Evolutionary conservation across 1,139 yeast species (phyloP), one percentile per base, ranked within the genome.

Genomic region (Candida dubliniensis): DNA sequence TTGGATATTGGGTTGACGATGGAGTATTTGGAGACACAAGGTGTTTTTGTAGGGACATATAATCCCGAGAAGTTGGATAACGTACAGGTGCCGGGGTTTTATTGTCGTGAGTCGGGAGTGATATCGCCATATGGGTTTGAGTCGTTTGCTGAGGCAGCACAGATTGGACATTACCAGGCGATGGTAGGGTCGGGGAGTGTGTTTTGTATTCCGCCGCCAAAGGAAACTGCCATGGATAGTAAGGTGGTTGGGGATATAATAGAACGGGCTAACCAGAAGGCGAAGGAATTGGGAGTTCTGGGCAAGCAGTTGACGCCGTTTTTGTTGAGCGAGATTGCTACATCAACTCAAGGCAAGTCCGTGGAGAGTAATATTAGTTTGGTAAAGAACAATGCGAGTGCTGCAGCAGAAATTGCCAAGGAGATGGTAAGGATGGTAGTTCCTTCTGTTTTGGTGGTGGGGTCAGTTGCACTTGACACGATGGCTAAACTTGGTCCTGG

Each of bases 11-110:
- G 79, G 10, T 72, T 85, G 50, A 89, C 97, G 0, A 75, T 88
- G 79, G 97, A 89, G 60, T 87, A 83, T 57, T 69, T 89, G 46
- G 96, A 89, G 61, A 89, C 97, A 0, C 91, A 88, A 61, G 97
- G 96, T 11, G 84, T 79, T 0, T 79, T 77, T 47, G 83, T 79
- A 15, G 69, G 74, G 8, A 71, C 79, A 24, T 69, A 60, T 36
- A 82, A 84, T 54, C 77, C 71, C 42, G 60, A 61, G 30, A 61
- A 59, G 8, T 44, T 63, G 23, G 44, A 43, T 8, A 36, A 40
- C 4, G 58, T 70, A 23, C 65, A 71, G 37, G 69, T 89, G n/a
- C 96, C 96, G 0, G 96, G 96, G 0, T 89, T 89, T 55, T 89
- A 84, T 59, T 77, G 89, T 24, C 69, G 89, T 40, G 87, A 85